A percentile compares a stretch with the other conserved stretches of the same genome.
Conservation (phyloP, 2,329 filamentous ascomycete genomes). For the Paecilomyces dactylethromorphus region DNA sequence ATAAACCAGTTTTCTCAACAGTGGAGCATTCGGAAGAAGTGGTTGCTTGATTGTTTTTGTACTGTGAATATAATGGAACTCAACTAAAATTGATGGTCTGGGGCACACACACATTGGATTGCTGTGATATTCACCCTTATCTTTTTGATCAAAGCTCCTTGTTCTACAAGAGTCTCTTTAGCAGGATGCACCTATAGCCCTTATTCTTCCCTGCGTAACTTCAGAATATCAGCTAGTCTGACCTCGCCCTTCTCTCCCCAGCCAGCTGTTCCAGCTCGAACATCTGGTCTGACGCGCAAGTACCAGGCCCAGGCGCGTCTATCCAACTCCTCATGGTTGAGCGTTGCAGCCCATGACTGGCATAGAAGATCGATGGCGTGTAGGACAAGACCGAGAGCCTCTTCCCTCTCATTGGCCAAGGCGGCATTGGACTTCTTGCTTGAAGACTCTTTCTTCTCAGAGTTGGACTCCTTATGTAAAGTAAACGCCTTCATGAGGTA, state of each 20-base stretch:
- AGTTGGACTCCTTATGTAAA: conserved; percentile 7
- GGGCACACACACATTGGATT: background rate
- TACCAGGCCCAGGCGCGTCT: conserved; percentile 78
- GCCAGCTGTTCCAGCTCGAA: conserved; percentile 65
- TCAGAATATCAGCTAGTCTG: conserved; percentile 58
- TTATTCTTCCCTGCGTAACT: conserved; percentile 11
- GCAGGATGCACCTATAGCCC: background rate
- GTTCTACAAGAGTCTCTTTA: too few species aligned
- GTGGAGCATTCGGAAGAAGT: background rate
- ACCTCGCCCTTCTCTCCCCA: conserved; percentile 78
- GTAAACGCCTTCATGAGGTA: conserved; percentile 49
- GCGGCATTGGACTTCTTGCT: conserved; percentile 47
- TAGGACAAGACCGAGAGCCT: conserved; percentile 63
- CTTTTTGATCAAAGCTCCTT: too few species aligned
- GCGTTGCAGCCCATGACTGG: conserved; percentile 63
- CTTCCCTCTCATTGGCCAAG: conserved; percentile 56
- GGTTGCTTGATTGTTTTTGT: background rate
- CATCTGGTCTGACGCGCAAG: conserved; percentile 65
- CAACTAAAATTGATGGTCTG: conserved; percentile 5
- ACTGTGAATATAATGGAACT: conserved; percentile 2
- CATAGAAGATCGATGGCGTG: conserved; percentile 66
- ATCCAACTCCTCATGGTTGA: conserved; percentile 63
- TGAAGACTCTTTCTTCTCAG: conserved; percentile 8
- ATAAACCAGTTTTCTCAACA: background rate
- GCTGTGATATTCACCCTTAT: too few species aligned